Evolutionary conservation across 495 filamentous ascomycete species (phyloP), one percentile per base, ranked within the genome.

Genomic region (Viridothelium virens): DNA sequence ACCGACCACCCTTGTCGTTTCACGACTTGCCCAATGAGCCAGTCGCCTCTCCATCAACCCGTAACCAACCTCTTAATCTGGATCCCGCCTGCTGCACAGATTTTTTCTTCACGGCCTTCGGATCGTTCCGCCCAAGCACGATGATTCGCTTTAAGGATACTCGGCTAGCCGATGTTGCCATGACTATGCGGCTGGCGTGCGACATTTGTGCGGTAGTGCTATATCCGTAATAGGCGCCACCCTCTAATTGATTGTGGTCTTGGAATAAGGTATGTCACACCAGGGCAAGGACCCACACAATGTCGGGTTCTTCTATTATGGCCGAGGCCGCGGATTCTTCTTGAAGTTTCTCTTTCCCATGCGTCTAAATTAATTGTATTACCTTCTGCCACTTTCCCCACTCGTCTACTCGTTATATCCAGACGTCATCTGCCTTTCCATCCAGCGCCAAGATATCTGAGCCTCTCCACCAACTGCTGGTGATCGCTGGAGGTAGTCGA

Each of bases 151-250:
- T 25, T 25, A 25, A 25, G 25, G 25, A 25, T 25, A 25, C 25
- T 25, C 25, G 25, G 25, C 25, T 25, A 25, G 25, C 25, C 25
- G 25, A 25, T 25, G 25, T 25, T 25, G 25, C 25, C 25, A 25
- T 25, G 25, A 25, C 25, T 25, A 25, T 25, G 25, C 25, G 25
- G 25, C 25, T 25, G 25, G 41, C 18, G 31, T 59, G 53, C 53
- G 53, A 59, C 53, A 59, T 59, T 59, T 59, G 53, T 59, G 53
- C 53, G 53, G 53, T 59, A 59, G 53, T 59, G 53, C 18, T 5
- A 36, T 33, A 0, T 4, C 31, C 53, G 5, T 59, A 25, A 59
- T 10, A 59, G 18, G 25, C 53, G 53, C 25, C 31, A 36, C 25
- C 11, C 14, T 18, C 9, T 53, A 53, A 18, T 11, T 18, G 5